phyloP scores from a whole-genome alignment of 169 alveolate species.

The Plasmodium vivax region DNA sequence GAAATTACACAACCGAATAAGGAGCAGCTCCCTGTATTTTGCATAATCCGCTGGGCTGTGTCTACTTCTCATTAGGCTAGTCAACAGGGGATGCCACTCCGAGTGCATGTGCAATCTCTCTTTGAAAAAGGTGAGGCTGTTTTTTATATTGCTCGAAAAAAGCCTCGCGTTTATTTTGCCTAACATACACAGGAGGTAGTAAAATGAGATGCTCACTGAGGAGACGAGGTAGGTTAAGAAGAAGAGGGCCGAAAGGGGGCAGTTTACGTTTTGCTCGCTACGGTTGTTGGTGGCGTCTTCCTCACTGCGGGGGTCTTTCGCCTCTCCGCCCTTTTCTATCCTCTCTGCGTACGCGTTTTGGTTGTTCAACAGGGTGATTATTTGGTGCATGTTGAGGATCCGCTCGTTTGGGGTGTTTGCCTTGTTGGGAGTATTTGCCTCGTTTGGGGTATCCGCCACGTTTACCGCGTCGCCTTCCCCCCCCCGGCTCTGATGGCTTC shows the following conservation, averaged over 20 bases:
- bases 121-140: conserved; percentile 2
- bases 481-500: neutral
- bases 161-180: neutral
- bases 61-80: conserved; percentile 3
- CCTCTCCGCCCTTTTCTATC: conserved; percentile 11
- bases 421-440: too few species aligned
- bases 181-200: neutral
- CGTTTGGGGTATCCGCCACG: too few species aligned
- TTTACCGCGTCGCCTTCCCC: neutral
- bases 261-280: neutral
- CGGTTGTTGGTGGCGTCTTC: neutral
- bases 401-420: neutral
- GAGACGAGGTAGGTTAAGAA: conserved; percentile 43
- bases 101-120: conserved; percentile 17
- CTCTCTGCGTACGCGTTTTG: neutral
- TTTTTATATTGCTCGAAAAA: neutral
- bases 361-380: conserved; percentile 12
- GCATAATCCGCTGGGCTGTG: neutral
- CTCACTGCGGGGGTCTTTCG: neutral
- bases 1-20: conserved; percentile 21
- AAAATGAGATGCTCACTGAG: conserved; percentile 7
- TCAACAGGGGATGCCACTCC: conserved; percentile 39
- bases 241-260: neutral
- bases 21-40: conserved; percentile 35
- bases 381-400: neutral